Base-by-base conservation (phyloP, 305 asterid genomes). In the Solanum hybrid region DNA sequence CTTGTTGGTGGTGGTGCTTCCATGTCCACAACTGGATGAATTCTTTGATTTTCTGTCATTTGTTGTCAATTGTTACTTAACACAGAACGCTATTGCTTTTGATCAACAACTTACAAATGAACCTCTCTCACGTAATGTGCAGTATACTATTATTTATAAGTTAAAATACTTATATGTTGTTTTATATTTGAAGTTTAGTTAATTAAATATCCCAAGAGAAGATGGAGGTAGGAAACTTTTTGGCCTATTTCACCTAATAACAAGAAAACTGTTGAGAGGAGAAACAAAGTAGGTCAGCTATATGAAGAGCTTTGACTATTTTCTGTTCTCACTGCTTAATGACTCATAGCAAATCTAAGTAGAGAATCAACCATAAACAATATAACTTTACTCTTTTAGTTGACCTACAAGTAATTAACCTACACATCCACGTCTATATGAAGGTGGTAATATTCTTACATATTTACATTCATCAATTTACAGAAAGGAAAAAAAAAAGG, bases 41-140 rank as follows among this genome's bases (percentile, higher is more conserved):
- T 93, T 89, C 93, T 93, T 27, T 93, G 98, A 78, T 92, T 93
- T 14, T 95, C 96, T 20, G 95, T 89, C 96, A 95, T 95, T 95
- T 71, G 37, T 87, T 88, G 86, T 20, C 32, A 26, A n/a, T 24
- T 80, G 76, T 20, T 51, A 85, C 29, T 22, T 60, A 2, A 84
- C 46, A 56, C 32, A 51, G 42, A 51, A 51, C 7, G 31, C 22
- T 82, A 51, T 20, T 87, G 13, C 0, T 27, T 69, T 40, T 27
- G 5, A 36, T 69, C 81, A 69, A 64, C 79, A 12, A 26, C 84
- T 72, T 73, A 38, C 82, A 20, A 73, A 73, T 40, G 66, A 76
- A 76, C n/a, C 84, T 72, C 89, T 42, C 34, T 38, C 82, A 35
- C 51, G 42, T 76, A 71, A n/a, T 38, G 38, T 87, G 69, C 14